These are phyloP conservation scores for Fusarium sp. DNA, from an alignment of 2,329 filamentous ascomycete genomes.

Conservation along the genomic window DNA sequence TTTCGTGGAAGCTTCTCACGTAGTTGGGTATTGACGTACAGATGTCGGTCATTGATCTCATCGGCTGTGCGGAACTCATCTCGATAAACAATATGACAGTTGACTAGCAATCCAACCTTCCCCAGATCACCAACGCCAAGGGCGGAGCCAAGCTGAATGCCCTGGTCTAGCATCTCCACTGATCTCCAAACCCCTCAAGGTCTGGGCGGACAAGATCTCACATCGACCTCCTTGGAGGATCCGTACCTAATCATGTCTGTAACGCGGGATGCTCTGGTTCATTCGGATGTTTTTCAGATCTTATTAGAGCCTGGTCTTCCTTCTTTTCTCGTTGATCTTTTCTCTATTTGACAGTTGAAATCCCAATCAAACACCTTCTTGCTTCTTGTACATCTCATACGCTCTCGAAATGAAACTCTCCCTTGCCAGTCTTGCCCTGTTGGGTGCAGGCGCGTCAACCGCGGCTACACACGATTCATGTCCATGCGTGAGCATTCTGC, in stretches of 20 bases:
- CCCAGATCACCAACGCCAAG: background rate
- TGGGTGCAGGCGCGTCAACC: background rate
- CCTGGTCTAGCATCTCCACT: background rate
- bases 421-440: background rate
- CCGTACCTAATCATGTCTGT: background rate
- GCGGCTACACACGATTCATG: background rate
- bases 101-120: background rate
- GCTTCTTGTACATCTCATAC: background rate
- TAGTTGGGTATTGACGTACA: background rate
- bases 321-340: background rate
- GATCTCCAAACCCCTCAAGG: background rate
- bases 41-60: background rate
- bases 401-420: conserved; percentile 8
- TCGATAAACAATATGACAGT: background rate
- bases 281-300: background rate
- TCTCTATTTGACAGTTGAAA: background rate
- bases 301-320: background rate
- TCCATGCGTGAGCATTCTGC: conserved; percentile 14
- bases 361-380: background rate
- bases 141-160: background rate
- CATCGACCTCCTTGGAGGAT: background rate
- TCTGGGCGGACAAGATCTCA: background rate
- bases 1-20: background rate
- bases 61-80: background rate
- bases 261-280: background rate